These are phyloP conservation scores for Cornus kousa DNA, from an alignment of 148 eudicot species.

Conservation along the genomic window DNA sequence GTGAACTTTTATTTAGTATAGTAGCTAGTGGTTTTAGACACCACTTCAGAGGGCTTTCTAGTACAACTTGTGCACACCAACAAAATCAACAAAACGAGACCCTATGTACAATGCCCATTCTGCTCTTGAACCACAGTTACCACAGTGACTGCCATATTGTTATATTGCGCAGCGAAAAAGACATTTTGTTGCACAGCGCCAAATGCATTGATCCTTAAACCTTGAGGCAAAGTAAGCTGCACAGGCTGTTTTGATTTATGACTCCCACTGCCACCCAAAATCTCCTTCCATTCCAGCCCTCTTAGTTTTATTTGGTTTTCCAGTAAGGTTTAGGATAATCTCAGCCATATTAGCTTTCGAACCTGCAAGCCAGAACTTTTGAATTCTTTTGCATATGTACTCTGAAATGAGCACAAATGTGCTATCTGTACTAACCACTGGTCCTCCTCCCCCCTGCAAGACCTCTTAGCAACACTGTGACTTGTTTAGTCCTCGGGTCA, in stretches of 20 bases:
- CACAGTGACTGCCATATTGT: background rate
- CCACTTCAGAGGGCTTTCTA: background rate
- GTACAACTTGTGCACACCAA: background rate
- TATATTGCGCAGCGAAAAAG: background rate
- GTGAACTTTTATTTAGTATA: no score
- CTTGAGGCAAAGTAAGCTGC: background rate
- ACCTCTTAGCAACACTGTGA: constrained; percentile 8
- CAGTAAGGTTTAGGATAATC: background rate
- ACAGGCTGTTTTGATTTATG: background rate
- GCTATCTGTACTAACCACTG: background rate
- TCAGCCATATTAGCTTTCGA: background rate
- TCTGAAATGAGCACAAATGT: background rate
- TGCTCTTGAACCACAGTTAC: constrained; percentile 2
- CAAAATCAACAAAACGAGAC: background rate
- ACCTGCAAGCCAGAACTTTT: background rate
- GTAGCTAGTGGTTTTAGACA: background rate
- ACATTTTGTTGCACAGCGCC: background rate
- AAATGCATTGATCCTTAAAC: background rate
- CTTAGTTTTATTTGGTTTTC: background rate
- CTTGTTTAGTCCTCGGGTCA: background rate
- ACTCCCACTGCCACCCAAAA: constrained; percentile 3
- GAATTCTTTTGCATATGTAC: background rate
- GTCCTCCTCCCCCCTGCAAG: background rate
- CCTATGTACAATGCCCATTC: background rate
- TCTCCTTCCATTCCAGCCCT: background rate